Conservation (phyloP, 2,329 filamentous ascomycete genomes). For the Cyphellophora attinorum region DNA sequence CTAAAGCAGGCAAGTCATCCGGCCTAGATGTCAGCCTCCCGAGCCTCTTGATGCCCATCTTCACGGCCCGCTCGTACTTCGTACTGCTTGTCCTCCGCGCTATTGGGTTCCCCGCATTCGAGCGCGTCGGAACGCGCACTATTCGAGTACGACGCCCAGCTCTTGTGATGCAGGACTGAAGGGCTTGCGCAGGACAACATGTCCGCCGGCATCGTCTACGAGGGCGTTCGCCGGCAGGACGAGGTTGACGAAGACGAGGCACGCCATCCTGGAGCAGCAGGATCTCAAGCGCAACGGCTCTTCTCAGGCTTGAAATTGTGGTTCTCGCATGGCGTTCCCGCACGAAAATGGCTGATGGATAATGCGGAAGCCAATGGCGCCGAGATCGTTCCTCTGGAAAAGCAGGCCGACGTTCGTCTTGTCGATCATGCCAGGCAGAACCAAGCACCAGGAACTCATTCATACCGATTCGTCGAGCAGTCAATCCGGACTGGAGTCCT, state of each 20-base stretch:
- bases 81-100: too few species aligned
- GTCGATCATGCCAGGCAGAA: slow-evolving; percentile 48
- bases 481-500: slow-evolving; percentile 41
- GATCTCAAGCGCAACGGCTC: slow-evolving; percentile 24
- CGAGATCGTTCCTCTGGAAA: slow-evolving; percentile 41
- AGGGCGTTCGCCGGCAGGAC: slow-evolving; percentile 8
- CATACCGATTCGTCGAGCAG: slow-evolving; percentile 48
- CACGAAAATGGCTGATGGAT: slow-evolving; percentile 32
- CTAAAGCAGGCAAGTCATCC: too few species aligned
- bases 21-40: too few species aligned
- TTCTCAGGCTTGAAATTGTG: slow-evolving; percentile 49
- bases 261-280: too few species aligned
- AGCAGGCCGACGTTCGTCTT: slow-evolving; percentile 47
- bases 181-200: too few species aligned
- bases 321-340: slow-evolving; percentile 45
- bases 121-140: too few species aligned
- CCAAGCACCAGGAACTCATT: slow-evolving; percentile 40
- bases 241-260: slow-evolving; percentile 6
- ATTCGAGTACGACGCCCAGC: too few species aligned
- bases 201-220: slow-evolving; percentile 9
- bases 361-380: slow-evolving; percentile 42
- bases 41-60: too few species aligned
- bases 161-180: too few species aligned
- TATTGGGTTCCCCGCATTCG: too few species aligned
- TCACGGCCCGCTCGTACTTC: too few species aligned